A percentile compares a stretch with the other conserved stretches of the same genome.
These are phyloP conservation scores for Ramaria sp. DNA, from an alignment of 768 basidiomycete genomes.

Conservation along the genomic window DNA sequence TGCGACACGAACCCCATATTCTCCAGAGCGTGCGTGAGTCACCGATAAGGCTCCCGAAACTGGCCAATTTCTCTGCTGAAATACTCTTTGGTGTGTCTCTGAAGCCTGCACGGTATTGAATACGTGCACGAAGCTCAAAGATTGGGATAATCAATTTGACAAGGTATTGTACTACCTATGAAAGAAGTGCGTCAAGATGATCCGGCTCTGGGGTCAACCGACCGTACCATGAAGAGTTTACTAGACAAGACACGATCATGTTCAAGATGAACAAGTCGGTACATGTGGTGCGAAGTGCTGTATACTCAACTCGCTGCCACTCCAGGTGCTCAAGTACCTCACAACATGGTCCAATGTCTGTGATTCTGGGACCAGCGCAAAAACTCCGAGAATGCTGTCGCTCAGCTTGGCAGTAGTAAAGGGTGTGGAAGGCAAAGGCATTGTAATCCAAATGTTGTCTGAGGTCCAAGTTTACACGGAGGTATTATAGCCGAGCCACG, in stretches of 20 bases:
- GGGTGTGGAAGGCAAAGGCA: constrained; percentile 42
- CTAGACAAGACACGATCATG: constrained; percentile 24
- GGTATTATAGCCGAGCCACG: too few relatives aligned
- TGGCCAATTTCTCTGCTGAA: constrained; percentile 40
- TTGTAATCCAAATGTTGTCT: constrained; percentile 19
- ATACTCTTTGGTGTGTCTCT: constrained; percentile 40
- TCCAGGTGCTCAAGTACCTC: constrained; percentile 72
- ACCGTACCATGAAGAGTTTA: constrained; percentile 62
- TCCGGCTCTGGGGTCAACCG: background rate
- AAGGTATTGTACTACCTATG: constrained; percentile 61
- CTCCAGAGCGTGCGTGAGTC: constrained; percentile 69
- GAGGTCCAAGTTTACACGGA: background rate
- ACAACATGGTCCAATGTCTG: constrained; percentile 62
- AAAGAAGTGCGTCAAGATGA: background rate
- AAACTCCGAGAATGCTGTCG: constrained; percentile 55
- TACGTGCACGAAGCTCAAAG: constrained; percentile 51
- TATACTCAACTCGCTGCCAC: constrained; percentile 69
- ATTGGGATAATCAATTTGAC: constrained; percentile 61
- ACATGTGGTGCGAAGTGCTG: constrained; percentile 9
- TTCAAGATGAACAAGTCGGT: background rate
- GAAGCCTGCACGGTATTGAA: constrained; percentile 57
- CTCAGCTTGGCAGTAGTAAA: constrained; percentile 41
- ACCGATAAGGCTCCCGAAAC: constrained; percentile 43
- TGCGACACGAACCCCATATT: constrained; percentile 53
- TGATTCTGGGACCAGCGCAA: constrained; percentile 45